These are phyloP conservation scores for Tillandsia leiboldiana DNA, from an alignment of 176 grass and related monocot genomes.

Conservation along the genomic window DNA sequence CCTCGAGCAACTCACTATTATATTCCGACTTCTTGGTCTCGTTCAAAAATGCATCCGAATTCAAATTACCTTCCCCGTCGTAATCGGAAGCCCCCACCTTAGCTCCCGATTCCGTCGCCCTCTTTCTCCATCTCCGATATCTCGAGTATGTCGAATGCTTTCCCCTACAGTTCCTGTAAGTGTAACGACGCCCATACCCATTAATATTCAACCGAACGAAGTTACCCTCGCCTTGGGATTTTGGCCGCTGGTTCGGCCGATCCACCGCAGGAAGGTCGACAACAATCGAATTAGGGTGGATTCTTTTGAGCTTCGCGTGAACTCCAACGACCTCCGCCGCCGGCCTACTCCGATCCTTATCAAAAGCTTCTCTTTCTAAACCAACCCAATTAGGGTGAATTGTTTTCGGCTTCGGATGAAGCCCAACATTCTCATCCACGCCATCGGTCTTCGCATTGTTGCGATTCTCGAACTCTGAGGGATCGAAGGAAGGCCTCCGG, in stretches of 20 bases:
- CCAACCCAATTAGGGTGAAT: background rate
- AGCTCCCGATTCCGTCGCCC: slow-evolving; percentile 4
- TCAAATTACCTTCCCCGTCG: slow-evolving; percentile 33
- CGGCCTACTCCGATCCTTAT: background rate
- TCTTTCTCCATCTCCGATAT: slow-evolving; percentile 41
- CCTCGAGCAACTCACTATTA: slow-evolving; percentile 21
- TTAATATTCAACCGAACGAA: slow-evolving; percentile 92
- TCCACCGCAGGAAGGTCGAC: background rate
- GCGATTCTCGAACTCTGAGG: slow-evolving; percentile 20
- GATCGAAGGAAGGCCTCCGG: slow-evolving; percentile 57
- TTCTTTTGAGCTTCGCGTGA: slow-evolving; percentile 38
- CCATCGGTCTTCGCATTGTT: background rate
- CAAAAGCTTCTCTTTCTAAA: background rate
- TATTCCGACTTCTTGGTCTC: slow-evolving; percentile 31
- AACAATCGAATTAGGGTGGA: slow-evolving; percentile 65
- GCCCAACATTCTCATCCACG: background rate
- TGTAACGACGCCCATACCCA: slow-evolving; percentile 52
- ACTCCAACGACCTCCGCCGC: slow-evolving; percentile 5
- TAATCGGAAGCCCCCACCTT: slow-evolving; percentile 9
- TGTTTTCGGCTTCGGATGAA: background rate
- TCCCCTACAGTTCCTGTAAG: slow-evolving; percentile 51
- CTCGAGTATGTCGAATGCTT: slow-evolving; percentile 36
- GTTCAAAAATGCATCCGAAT: slow-evolving; percentile 27
- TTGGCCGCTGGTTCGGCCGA: slow-evolving; percentile 42
- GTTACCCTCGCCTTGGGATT: slow-evolving; percentile 53